Evolutionary conservation across 169 alveolate genomes (phyloP).

Genomic region (Perkinsus chesapeaki): DNA sequence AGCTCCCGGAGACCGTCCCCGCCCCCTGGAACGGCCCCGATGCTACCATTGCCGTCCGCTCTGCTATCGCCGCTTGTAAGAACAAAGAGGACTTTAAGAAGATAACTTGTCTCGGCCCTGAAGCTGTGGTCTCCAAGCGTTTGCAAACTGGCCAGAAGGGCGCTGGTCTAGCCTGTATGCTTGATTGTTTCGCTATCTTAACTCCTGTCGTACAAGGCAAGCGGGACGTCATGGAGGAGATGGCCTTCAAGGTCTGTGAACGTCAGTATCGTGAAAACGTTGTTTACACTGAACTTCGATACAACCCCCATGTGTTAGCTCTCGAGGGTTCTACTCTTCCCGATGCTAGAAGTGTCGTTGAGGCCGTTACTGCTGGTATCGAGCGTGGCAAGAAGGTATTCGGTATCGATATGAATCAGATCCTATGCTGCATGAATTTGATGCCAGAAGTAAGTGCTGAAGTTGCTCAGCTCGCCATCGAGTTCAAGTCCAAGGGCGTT

Average conservation of each 20-base stretch:
- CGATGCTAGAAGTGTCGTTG: background rate
- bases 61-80: background rate
- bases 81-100: background rate
- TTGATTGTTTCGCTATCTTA: background rate
- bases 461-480: background rate
- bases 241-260: background rate
- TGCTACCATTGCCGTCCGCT: background rate
- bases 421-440: background rate
- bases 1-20: background rate
- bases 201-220: background rate
- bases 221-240: background rate
- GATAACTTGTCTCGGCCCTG: background rate
- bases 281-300: background rate
- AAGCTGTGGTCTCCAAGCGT: background rate
- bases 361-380: background rate
- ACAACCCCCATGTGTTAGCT: background rate
- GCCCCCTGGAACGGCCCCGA: conserved; percentile 1
- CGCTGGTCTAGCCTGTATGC: background rate
- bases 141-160: background rate
- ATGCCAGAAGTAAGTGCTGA: background rate
- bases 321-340: background rate
- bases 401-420: background rate
- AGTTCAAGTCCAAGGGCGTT: background rate
- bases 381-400: background rate
- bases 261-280: background rate